phyloP scores from a whole-genome alignment of 2,329 filamentous ascomycete species.

The Sarocladium strictum region DNA sequence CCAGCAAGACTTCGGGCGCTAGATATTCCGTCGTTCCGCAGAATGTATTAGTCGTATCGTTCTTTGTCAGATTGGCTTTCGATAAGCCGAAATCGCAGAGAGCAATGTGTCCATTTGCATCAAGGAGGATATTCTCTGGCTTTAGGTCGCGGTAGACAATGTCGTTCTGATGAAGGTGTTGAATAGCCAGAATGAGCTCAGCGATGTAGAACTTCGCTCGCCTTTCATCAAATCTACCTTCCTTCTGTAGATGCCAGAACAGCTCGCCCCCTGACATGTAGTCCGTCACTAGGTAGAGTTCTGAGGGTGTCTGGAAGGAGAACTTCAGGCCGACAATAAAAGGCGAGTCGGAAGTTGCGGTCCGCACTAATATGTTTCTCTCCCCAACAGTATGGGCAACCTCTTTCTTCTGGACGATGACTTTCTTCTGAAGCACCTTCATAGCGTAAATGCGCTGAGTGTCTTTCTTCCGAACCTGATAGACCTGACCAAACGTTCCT shows the following conservation, averaged over 20 bases:
- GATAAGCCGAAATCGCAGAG: slow-evolving; percentile 96
- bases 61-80: slow-evolving; percentile 94
- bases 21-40: slow-evolving; percentile 98
- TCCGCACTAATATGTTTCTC: slow-evolving; percentile 93
- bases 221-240: slow-evolving; percentile 89
- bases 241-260: slow-evolving; percentile 98
- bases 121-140: slow-evolving; percentile 93
- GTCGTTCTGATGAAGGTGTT: slow-evolving; percentile 93
- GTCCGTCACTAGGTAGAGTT: slow-evolving; percentile 96
- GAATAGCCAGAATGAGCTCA: slow-evolving; percentile 88
- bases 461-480: slow-evolving; percentile 96
- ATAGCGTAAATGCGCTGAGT: slow-evolving; percentile 95
- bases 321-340: slow-evolving; percentile 99
- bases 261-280: slow-evolving; percentile 99
- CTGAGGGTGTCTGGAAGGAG: slow-evolving; percentile 94
- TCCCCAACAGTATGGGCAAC: slow-evolving; percentile 96
- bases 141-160: slow-evolving; percentile 98
- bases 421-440: slow-evolving; percentile 99
- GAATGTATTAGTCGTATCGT: slow-evolving; percentile 97
- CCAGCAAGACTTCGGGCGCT: slow-evolving; percentile 87
- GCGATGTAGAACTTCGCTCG: slow-evolving; percentile 98
- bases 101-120: slow-evolving; percentile 96
- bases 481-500: slow-evolving; percentile 96
- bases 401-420: slow-evolving; percentile 99
- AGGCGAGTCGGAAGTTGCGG: slow-evolving; percentile 89